phyloP scores from a whole-genome alignment of 345 rosid species.

The Iberis pinnata region DNA sequence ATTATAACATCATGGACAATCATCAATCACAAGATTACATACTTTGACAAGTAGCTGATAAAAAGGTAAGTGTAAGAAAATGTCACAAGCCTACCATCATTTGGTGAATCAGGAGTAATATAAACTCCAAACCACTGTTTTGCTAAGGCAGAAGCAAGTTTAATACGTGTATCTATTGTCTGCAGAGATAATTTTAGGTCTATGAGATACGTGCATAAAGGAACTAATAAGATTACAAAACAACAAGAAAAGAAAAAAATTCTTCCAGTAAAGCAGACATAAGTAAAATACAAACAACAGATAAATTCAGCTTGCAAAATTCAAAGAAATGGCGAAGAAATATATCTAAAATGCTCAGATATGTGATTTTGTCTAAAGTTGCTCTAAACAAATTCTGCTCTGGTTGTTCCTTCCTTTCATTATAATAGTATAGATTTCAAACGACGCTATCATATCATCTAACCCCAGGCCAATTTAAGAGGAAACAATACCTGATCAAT shows the following conservation, averaged over 20 bases:
- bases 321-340: neutral
- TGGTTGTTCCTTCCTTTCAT: constrained; percentile 9
- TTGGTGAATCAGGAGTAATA: constrained; percentile 67
- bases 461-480: constrained; percentile 9
- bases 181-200: constrained; percentile 36
- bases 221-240: constrained; percentile 16
- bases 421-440: constrained; percentile 10
- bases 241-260: neutral
- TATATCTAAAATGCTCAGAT: neutral
- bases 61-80: constrained; percentile 13
- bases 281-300: constrained; percentile 6
- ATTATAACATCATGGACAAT: constrained; percentile 23
- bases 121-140: constrained; percentile 98
- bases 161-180: constrained; percentile 83
- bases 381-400: neutral
- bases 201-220: constrained; percentile 23
- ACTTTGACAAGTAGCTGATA: constrained; percentile 12
- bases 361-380: neutral
- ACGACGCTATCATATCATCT: neutral
- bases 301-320: constrained; percentile 13
- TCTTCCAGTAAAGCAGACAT: neutral
- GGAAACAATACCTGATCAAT: constrained; percentile 66
- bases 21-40: constrained; percentile 11
- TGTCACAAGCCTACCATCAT: constrained; percentile 63
- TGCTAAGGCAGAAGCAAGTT: constrained; percentile 84